Evolutionary conservation across 768 basidiomycete species (phyloP).

Genomic region (Pleurotus ostreatus): DNA sequence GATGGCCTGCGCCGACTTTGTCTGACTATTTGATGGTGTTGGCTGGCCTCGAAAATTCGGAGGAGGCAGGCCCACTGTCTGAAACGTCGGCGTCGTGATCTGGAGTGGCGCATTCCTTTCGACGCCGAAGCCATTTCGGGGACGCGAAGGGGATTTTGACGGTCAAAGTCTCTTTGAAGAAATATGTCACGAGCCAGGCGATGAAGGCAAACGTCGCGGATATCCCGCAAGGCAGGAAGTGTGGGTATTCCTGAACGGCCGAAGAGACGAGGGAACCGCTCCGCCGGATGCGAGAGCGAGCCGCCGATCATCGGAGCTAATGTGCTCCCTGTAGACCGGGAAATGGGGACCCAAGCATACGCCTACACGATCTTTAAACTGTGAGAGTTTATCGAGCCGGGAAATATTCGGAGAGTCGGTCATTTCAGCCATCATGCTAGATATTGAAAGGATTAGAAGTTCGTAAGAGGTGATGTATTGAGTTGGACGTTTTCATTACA

Average conservation of each 20-base stretch:
- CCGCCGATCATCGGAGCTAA: slow-evolving; percentile 67
- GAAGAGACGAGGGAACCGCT: slow-evolving; percentile 55
- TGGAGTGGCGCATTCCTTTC: slow-evolving; percentile 5
- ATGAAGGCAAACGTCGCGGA: slow-evolving; percentile 32
- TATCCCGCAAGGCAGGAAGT: slow-evolving; percentile 45
- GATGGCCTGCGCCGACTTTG: not conserved
- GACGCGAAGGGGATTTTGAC: not conserved
- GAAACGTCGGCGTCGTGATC: slow-evolving; percentile 5
- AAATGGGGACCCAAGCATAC: slow-evolving; percentile 62
- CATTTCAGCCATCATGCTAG: slow-evolving; percentile 51
- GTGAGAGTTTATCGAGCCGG: slow-evolving; percentile 7
- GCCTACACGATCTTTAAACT: slow-evolving; percentile 29
- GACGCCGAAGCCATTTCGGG: not conserved
- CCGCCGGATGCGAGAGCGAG: slow-evolving; percentile 52
- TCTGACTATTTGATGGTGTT: no score
- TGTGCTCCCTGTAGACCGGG: slow-evolving; percentile 36
- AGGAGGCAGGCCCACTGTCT: not conserved
- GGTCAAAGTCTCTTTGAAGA: slow-evolving; percentile 34
- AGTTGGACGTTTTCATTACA: slow-evolving; percentile 50
- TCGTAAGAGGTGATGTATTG: not conserved
- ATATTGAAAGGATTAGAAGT: not conserved
- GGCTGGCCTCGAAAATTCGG: no score
- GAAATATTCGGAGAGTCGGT: slow-evolving; percentile 69
- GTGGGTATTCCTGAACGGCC: slow-evolving; percentile 40
- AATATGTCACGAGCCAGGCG: slow-evolving; percentile 37